Evolutionary conservation across 2,329 filamentous ascomycete genomes (phyloP).

Genomic region (Ophiostoma sp.): DNA sequence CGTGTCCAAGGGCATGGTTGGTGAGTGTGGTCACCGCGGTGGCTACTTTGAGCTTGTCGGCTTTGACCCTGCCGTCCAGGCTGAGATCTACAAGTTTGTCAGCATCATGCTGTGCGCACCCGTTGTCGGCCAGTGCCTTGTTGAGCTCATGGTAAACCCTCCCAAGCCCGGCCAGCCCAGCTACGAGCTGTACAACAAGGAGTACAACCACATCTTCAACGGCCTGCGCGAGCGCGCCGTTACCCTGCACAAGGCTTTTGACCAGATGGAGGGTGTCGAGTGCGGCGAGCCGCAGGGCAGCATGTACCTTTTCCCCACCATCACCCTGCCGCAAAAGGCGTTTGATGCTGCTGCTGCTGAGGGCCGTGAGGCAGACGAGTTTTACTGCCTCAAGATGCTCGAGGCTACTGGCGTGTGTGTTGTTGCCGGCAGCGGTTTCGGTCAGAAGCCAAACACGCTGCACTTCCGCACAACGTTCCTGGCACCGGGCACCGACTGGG

Average conservation of each 20-base stretch:
- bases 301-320: constrained; percentile 99
- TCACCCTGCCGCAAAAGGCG: constrained; percentile 71
- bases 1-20: constrained; percentile 96
- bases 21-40: constrained; percentile 94
- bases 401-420: constrained; percentile 94
- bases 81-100: constrained; percentile 97
- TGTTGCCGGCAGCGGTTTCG: constrained; percentile 87
- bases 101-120: constrained; percentile 95
- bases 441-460: constrained; percentile 82
- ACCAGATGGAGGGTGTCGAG: constrained; percentile 91
- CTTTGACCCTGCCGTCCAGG: constrained; percentile 78
- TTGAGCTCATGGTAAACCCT: constrained; percentile 97
- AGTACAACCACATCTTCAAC: constrained; percentile 77
- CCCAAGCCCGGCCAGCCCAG: constrained; percentile 78
- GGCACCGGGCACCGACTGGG: constrained; percentile 93
- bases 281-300: constrained; percentile 85
- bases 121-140: constrained; percentile 90
- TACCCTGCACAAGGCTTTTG: constrained; percentile 85
- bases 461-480: constrained; percentile 98
- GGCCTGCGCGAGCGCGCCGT: constrained; percentile 73
- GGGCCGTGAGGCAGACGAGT: constrained; percentile 76
- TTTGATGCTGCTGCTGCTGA: constrained; percentile 68
- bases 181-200: constrained; percentile 73
- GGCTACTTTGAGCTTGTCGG: constrained; percentile 96
- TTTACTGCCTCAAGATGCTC: constrained; percentile 85